Base-by-base conservation (phyloP, 805 yeast genomes). In the Candida tammaniensis region DNA sequence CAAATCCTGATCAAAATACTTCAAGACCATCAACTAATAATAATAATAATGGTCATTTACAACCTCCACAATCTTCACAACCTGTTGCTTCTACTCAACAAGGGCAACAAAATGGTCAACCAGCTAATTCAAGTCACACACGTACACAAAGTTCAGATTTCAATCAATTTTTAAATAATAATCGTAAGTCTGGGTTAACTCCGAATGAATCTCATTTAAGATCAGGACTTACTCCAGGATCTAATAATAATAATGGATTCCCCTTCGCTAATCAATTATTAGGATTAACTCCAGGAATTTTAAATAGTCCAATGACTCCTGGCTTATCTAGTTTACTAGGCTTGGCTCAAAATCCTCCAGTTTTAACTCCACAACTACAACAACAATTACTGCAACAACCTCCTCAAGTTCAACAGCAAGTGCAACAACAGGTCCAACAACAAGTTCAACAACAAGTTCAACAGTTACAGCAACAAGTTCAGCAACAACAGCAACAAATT, bases 171-270 rank as follows among this genome's bases (percentile, higher is more conserved):
- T 43, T 55, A 10, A 54, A 49, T 42, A 48, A 57, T 14, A 52
- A 63, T 32, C 51, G 67, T 23, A 64, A 76, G 41, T 55, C 85
- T 0, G 91, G 87, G 0, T 62, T 86, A 29, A 81, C 88, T 0
- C 93, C 93, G 3, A 83, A 80, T 54, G 94, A 85, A 51, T 75
- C 86, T 4, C 72, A 78, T 31, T 46, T 86, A 31, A 68, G 95
- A 44, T 68, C 85, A 0, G 91, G 93, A 0, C 54, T 82, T 17
- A 80, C 89, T 0, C 89, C 89, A 0, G 85, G 80, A 2, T 34
- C 21, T 3, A 50, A 42, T 33, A 54, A 44, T 10, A 33, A 34
- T 15, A 35, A 39, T 31, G 71, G 65, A n/a, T 57, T 60, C 52
- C 53, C 69, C 22, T 54, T 68, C 36, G 54, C 60, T 24, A 58